Evolutionary conservation across 2,329 filamentous ascomycete species (phyloP).

Genomic region (Penicillium sp.): DNA sequence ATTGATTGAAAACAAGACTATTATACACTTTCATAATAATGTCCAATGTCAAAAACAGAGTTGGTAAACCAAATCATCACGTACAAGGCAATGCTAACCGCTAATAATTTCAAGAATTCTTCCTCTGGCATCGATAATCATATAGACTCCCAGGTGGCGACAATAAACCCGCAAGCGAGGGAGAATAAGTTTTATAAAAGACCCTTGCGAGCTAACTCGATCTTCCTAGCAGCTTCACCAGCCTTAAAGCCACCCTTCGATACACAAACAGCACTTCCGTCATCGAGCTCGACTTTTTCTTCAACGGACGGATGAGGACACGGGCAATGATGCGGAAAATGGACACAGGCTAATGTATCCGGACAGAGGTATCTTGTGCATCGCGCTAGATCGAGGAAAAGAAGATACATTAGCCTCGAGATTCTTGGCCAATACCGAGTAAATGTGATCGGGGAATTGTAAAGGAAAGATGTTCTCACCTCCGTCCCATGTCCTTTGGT

Average conservation of each 20-base stretch:
- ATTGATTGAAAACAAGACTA: neutral
- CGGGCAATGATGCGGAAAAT: constrained; percentile 95
- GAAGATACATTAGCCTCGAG: neutral
- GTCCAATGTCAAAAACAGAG: neutral
- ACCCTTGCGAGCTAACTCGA: constrained; percentile 49
- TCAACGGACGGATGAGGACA: constrained; percentile 75
- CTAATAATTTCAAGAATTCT: neutral
- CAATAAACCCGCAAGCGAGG: neutral
- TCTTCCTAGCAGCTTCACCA: constrained; percentile 46
- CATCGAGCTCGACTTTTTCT: constrained; percentile 66
- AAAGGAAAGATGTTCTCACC: constrained; percentile 46
- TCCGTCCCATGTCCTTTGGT: constrained; percentile 65
- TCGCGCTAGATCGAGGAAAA: constrained; percentile 51
- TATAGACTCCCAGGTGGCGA: neutral
- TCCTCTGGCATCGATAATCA: neutral
- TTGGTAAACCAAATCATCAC: neutral
- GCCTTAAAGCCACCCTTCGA: constrained; percentile 47
- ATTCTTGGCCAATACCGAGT: constrained; percentile 22
- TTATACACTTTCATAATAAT: neutral
- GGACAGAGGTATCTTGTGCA: constrained; percentile 95
- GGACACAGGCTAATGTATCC: constrained; percentile 88
- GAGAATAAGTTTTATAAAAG: constrained; percentile 32
- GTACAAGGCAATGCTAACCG: neutral
- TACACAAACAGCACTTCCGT: constrained; percentile 46
- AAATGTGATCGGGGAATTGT: neutral